Percentiles rank a stretch among this genome's conserved stretches.
Evolutionary conservation across 2,329 filamentous ascomycete genomes (phyloP).

Genomic region (Sordariomycetes sp.): DNA sequence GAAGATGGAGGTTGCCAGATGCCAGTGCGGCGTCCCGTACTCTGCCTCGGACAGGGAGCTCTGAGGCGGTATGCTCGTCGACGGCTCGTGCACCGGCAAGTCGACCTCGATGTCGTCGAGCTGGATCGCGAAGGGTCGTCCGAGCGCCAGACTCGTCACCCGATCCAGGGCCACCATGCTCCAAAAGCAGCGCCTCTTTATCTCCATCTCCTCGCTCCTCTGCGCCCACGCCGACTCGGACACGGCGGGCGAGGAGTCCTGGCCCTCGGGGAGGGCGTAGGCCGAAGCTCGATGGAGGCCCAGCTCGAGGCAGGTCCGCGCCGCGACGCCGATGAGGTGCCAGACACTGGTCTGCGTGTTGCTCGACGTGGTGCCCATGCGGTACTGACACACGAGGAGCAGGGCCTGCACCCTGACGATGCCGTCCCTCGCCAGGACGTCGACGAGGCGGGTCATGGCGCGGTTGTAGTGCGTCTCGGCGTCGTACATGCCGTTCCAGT

Average conservation of each 20-base stretch:
- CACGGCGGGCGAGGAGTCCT: neutral
- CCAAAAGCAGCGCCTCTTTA: slow-evolving; percentile 30
- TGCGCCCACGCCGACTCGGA: no score
- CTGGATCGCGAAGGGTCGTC: slow-evolving; percentile 27
- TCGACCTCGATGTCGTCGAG: slow-evolving; percentile 30
- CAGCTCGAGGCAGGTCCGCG: slow-evolving; percentile 28
- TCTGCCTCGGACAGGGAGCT: neutral
- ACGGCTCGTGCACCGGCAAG: slow-evolving; percentile 14
- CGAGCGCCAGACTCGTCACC: slow-evolving; percentile 25
- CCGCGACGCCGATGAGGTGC: slow-evolving; percentile 32
- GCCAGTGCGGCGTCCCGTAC: slow-evolving; percentile 3
- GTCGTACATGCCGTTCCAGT: slow-evolving; percentile 31
- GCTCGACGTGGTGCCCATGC: slow-evolving; percentile 27
- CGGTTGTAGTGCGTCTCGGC: slow-evolving; percentile 30
- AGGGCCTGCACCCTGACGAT: slow-evolving; percentile 29
- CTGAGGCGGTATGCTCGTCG: neutral
- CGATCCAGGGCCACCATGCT: slow-evolving; percentile 28
- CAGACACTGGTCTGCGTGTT: slow-evolving; percentile 29
- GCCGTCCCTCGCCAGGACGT: slow-evolving; percentile 24
- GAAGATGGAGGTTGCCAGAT: slow-evolving; percentile 18
- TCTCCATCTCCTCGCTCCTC: slow-evolving; percentile 18
- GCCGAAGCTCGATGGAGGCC: slow-evolving; percentile 28
- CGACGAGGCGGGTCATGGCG: slow-evolving; percentile 24
- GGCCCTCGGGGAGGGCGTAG: slow-evolving; percentile 12
- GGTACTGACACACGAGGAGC: slow-evolving; percentile 31